Evolutionary conservation across 2,329 filamentous ascomycete genomes (phyloP), one percentile per base, ranked within the genome.

Genomic region (Botrytis cinerea): DNA sequence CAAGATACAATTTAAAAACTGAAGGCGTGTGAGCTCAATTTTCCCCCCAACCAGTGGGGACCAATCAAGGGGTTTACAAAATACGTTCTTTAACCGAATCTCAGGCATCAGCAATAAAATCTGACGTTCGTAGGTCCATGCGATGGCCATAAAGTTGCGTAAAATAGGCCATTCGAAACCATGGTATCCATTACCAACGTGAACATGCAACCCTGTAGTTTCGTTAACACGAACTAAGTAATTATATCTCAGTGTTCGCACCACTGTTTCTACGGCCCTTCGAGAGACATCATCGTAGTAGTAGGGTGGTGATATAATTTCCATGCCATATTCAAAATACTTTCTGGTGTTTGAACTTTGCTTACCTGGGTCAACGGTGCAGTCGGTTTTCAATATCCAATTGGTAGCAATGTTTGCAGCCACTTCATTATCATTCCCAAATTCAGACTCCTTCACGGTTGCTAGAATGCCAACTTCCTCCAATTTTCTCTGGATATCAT

Each of bases 171-270:
- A 69, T 14, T 75, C 62, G 32, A 81, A 79, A 0, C 77, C 75
- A 25, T 72, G 28, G 9, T 51, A 43, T 9, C 75, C 75, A 18
- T 80, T 77, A 2, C 81, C 81, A 43, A 82, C 69, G 66, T 83
- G 81, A 59, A 82, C 78, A 64, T 82, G 81, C 0, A 81, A 32
- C 0, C 79, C 80, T 40, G 75, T 77, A 2, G 69, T 74, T 2
- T 72, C 12, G 71, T 81, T 80, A 45, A 75, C 68, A 20, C 76
- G 59, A 25, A 79, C 48, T 16, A 78, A 64, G 60, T 78, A 78
- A 6, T 60, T 75, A 0, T 64, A 62, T 6, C 57, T 54, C 1
- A 80, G 28, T 1, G 74, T 10, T 7, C 46, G 61, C n/a, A 72
- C 74, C 1, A 75, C 77, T 48, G 45, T 35, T 25, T 57, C 22